Evolutionary conservation across 352 stramenopile genomes (phyloP).

Genomic region (Elongisporangium senticosum): DNA sequence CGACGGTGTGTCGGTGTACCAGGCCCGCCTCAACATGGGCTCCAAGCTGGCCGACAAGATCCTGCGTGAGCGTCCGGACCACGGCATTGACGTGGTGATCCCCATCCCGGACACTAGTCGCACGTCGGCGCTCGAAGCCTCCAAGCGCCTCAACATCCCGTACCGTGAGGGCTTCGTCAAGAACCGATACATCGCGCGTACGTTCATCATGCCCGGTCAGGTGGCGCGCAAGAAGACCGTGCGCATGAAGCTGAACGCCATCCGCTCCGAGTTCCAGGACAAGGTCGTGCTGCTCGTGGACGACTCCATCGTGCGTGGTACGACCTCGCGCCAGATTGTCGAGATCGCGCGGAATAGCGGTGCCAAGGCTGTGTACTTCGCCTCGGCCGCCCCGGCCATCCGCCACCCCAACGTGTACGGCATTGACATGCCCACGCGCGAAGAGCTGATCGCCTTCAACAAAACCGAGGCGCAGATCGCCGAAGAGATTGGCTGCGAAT

Average conservation of each 20-base stretch:
- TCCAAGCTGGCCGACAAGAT: slow-evolving; percentile 97
- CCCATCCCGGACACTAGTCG: slow-evolving; percentile 98
- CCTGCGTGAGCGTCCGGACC: slow-evolving; percentile 83
- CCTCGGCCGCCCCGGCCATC: slow-evolving; percentile 95
- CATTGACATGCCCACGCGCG: slow-evolving; percentile 98
- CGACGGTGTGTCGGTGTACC: slow-evolving; percentile 97
- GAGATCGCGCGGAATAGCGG: slow-evolving; percentile 98
- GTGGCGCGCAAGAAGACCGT: slow-evolving; percentile 94
- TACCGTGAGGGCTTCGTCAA: slow-evolving; percentile 99
- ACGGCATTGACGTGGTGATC: slow-evolving; percentile 98
- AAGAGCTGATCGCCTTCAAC: slow-evolving; percentile 97
- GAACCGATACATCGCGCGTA: slow-evolving; percentile 98
- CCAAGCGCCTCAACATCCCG: slow-evolving; percentile 79
- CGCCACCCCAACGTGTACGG: slow-evolving; percentile 99
- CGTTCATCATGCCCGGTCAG: slow-evolving; percentile 99
- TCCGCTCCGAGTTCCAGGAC: slow-evolving; percentile 88
- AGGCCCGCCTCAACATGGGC: slow-evolving; percentile 97
- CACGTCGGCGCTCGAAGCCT: slow-evolving; percentile 93
- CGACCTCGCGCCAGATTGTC: slow-evolving; percentile 97
- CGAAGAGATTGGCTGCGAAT: slow-evolving; percentile 92
- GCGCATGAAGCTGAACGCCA: slow-evolving; percentile 98
- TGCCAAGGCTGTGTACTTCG: slow-evolving; percentile 95
- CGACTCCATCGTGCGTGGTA: slow-evolving; percentile 99
- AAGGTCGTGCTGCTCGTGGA: slow-evolving; percentile 98
- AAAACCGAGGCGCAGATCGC: slow-evolving; percentile 93